phyloP scores from a whole-genome alignment of 352 stramenopile species.

The Phytophthora macrochlamydospora region DNA sequence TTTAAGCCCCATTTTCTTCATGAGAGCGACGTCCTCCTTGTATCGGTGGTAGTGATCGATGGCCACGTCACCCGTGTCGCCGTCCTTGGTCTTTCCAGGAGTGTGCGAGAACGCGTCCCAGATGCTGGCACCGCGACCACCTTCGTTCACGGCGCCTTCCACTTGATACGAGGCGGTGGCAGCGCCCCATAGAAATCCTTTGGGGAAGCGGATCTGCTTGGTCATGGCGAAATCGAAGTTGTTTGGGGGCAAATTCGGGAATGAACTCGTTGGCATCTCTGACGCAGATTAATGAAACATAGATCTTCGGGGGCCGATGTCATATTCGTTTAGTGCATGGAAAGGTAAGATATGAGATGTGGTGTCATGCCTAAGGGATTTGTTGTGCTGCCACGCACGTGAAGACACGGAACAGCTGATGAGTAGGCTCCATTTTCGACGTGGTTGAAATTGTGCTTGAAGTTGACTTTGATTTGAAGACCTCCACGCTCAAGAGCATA shows the following conservation, averaged over 20 bases:
- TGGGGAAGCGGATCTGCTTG: conserved; percentile 49
- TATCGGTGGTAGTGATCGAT: conserved; percentile 93
- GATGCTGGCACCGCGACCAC: conserved; percentile 80
- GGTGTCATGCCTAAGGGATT: conserved; percentile 6
- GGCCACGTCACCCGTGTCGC: conserved; percentile 83
- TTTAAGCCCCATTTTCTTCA: conserved; percentile 89
- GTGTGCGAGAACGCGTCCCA: conserved; percentile 91
- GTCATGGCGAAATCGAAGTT: conserved; percentile 16
- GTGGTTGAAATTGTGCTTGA: conserved; percentile 20
- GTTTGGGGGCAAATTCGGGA: conserved; percentile 17
- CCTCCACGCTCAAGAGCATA: no score
- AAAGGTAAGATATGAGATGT: neutral
- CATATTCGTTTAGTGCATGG: neutral
- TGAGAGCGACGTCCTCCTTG: conserved; percentile 91
- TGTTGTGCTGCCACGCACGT: neutral
- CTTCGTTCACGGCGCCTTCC: conserved; percentile 85
- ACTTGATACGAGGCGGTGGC: conserved; percentile 93
- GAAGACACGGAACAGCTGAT: neutral
- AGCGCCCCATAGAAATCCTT: conserved; percentile 83
- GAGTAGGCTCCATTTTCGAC: conserved; percentile 12
- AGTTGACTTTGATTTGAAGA: neutral
- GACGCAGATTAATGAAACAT: neutral
- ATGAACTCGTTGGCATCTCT: conserved; percentile 11
- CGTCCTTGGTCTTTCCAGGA: conserved; percentile 66
- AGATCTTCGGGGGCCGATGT: neutral